Evolutionary conservation across 805 yeast genomes (phyloP), one percentile per base, ranked within the genome.

Genomic region (Pichia nakasei): DNA sequence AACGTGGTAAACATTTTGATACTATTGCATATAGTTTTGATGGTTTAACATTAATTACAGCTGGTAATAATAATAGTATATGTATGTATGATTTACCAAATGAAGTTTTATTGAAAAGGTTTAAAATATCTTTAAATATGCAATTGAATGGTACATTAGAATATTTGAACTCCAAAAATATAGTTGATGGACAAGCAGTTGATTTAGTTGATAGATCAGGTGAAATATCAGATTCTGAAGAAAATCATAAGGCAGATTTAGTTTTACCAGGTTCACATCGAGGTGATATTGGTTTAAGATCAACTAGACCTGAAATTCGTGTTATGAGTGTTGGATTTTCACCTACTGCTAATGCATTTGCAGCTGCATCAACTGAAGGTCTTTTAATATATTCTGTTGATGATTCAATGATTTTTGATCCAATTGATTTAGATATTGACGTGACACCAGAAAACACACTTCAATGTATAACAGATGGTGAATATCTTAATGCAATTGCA

Each of bases 281-380:
- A 50, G 87, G 85, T 38, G 97, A 87, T 60, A 76, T 85, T 9
- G 78, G 95, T 11, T 75, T 79, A 9, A 73, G 97, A 54, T 75
- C 76, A 41, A 70, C 78, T 1, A 75, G 88, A 51, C 93, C 96
- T 0, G 95, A 80, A 52, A 73, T 93, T n/a, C 69, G 94, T 56
- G 88, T 89, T 5, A 77, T 86, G 3, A 69, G 82, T 3, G 72
- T 93, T 24, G 74, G 72, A 52, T 93, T 89, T 57, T 85, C 96
- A 2, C 98, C 98, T 18, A 82, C 96, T 0, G 83, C 94, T 2
- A 72, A 82, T 19, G 79, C 94, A 29, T 93, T 93, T 70, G 93
- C 95, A 1, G 95, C 95, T 35, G 93, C 96, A 0, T 81, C 96
- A 0, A 93, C 98, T 0, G 97, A 91, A 61, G 98, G 98, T 9